Base-by-base conservation (phyloP, 768 basidiomycete species). In the Suillus decipiens region DNA sequence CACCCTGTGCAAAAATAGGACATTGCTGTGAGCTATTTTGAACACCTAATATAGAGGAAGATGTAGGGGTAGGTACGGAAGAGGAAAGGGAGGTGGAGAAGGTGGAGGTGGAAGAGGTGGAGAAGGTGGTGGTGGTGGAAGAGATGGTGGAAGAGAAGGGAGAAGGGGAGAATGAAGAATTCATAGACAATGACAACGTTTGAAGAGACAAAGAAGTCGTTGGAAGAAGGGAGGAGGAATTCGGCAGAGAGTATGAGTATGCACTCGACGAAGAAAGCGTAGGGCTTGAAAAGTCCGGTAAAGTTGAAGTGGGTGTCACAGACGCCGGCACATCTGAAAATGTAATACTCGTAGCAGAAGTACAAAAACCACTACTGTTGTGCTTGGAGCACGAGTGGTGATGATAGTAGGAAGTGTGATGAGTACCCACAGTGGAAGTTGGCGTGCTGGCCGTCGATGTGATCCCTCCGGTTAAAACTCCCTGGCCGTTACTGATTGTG, bases 401-500 rank as follows among this genome's bases (percentile, higher is more conserved):
- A 19, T 56, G 55, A 56, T 19, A 37, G 7, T 31, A n/a, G 39
- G 47, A 63, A 63, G 31, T 14, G 24, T 41, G 31, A n/a, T 34
- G 39, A 53, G 60, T 60, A 57, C 34, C 42, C 28, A 63, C 59
- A 34, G 48, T 51, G 17, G 64, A 55, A 4, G 42, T n/a, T 14
- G 51, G 14, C 42, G 61, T 58, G 24, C n/a, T 57, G 28, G 34
- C 31, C 22, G 65, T 54, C 28, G 70, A 67, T 2, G 70, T 47
- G 22, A 67, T 51, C 0, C 69, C 74, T 37, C 79, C 71, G 36
- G 75, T 71, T 45, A 70, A 68, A 45, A 78, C 65, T 9, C 55
- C 34, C 19, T 61, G 66, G 17, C 76, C 80, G 66, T 88, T 85
- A 9, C 80, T 78, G 61, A 92, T 81, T 7, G 84, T 84, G 53